These are phyloP conservation scores for Elsinoe necatrix DNA, from an alignment of 2,329 filamentous ascomycete genomes.

Conservation along the genomic window DNA sequence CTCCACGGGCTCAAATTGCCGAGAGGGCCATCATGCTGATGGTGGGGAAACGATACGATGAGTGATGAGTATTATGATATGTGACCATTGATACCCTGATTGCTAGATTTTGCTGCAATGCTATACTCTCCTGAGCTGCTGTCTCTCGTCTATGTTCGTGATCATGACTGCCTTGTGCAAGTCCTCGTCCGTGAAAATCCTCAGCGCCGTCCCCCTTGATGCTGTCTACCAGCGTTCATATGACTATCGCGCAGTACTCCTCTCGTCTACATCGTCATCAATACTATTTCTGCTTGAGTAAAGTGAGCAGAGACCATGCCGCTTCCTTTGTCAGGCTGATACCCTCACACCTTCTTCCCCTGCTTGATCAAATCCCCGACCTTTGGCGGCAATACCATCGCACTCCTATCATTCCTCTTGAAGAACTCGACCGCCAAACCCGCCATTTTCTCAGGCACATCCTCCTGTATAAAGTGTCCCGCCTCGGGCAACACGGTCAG, in stretches of 20 bases:
- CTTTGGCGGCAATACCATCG: slow-evolving; percentile 82
- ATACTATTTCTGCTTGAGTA: too few species aligned
- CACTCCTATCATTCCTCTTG: slow-evolving; percentile 76
- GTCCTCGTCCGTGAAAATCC: neutral
- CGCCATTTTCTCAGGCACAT: slow-evolving; percentile 83
- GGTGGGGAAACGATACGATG: neutral
- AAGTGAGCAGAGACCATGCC: neutral
- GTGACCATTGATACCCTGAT: slow-evolving; percentile 8
- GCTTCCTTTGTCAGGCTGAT: neutral
- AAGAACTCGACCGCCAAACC: slow-evolving; percentile 83
- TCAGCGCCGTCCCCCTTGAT: too few species aligned
- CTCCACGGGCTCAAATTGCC: too few species aligned
- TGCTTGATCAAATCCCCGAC: slow-evolving; percentile 50
- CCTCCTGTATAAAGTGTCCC: slow-evolving; percentile 94
- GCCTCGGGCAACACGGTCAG: slow-evolving; percentile 90
- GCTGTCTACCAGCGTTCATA: too few species aligned
- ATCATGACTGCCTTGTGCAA: neutral
- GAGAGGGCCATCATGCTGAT: too few species aligned
- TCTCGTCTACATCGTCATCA: too few species aligned
- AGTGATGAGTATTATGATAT: slow-evolving; percentile 8
- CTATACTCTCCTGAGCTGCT: neutral
- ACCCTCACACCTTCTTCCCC: slow-evolving; percentile 41
- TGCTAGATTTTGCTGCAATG: neutral
- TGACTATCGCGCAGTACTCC: too few species aligned
- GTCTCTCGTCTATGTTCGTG: neutral